Conservation (phyloP, 176 grass and related monocot genomes). For the Zoysia pacifica region DNA sequence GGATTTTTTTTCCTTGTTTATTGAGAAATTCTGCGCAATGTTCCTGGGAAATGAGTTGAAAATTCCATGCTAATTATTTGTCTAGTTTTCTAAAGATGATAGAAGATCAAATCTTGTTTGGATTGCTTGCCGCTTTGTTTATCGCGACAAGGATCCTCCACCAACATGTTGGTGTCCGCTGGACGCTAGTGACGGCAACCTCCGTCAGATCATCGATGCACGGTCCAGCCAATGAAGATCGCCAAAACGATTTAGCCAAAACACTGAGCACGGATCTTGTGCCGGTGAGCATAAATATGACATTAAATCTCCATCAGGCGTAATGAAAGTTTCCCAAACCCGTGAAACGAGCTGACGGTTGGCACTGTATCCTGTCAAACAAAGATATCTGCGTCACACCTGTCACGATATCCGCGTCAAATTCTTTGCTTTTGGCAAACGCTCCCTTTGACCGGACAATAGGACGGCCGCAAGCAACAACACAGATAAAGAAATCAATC, state of each 20-base stretch:
- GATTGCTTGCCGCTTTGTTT: neutral
- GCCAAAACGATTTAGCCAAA: slow-evolving; percentile 30
- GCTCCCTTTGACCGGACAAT: slow-evolving; percentile 32
- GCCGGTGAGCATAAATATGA: slow-evolving; percentile 29
- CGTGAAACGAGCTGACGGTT: slow-evolving; percentile 23
- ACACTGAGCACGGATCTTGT: slow-evolving; percentile 1
- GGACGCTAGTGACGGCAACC: neutral
- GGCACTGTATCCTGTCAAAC: slow-evolving; percentile 2
- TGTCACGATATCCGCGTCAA: neutral
- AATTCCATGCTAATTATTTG: neutral
- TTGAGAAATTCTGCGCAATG: neutral
- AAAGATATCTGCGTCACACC: neutral
- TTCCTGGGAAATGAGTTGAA: neutral
- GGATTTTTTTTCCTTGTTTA: neutral
- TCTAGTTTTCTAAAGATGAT: neutral
- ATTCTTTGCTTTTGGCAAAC: slow-evolving; percentile 8
- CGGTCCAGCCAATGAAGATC: neutral
- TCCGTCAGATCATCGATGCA: neutral
- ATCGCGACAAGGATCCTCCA: slow-evolving; percentile 14
- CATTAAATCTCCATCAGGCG: slow-evolving; percentile 5
- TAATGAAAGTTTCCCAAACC: neutral
- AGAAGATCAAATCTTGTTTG: neutral
- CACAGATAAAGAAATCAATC: neutral
- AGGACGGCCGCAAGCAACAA: slow-evolving; percentile 9
- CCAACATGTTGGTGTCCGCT: slow-evolving; percentile 7